These are phyloP conservation scores for Colletotrichum sojae DNA, from an alignment of 2,329 filamentous ascomycete species.

Conservation along the genomic window DNA sequence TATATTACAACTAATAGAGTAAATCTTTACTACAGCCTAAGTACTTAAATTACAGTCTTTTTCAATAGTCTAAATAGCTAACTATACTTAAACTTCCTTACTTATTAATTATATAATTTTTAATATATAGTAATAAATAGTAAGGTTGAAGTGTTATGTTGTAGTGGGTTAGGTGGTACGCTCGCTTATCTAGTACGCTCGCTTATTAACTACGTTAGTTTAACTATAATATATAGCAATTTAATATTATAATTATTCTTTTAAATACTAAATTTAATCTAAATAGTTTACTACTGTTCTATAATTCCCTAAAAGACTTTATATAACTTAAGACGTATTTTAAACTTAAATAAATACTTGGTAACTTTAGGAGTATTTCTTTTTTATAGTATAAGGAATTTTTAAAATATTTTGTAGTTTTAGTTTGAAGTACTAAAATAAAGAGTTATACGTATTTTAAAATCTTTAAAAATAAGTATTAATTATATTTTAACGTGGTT, in stretches of 20 bases:
- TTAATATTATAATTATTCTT: background rate
- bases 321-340: background rate
- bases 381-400: background rate
- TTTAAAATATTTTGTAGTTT: background rate
- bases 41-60: too few species aligned
- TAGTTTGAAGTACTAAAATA: background rate
- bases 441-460: background rate
- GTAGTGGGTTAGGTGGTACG: too few species aligned
- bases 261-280: background rate
- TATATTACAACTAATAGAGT: too few species aligned
- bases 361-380: background rate
- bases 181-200: too few species aligned
- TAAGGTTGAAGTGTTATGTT: too few species aligned
- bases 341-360: background rate
- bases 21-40: too few species aligned
- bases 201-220: too few species aligned
- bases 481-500: background rate
- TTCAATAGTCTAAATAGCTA: too few species aligned
- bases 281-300: background rate
- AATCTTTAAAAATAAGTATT: background rate
- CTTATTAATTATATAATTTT: too few species aligned
- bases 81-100: too few species aligned
- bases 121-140: too few species aligned
- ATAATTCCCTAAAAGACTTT: background rate
- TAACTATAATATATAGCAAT: slow-evolving; percentile 6